phyloP scores from a whole-genome alignment of 345 rosid species.

The Linum lewisii region DNA sequence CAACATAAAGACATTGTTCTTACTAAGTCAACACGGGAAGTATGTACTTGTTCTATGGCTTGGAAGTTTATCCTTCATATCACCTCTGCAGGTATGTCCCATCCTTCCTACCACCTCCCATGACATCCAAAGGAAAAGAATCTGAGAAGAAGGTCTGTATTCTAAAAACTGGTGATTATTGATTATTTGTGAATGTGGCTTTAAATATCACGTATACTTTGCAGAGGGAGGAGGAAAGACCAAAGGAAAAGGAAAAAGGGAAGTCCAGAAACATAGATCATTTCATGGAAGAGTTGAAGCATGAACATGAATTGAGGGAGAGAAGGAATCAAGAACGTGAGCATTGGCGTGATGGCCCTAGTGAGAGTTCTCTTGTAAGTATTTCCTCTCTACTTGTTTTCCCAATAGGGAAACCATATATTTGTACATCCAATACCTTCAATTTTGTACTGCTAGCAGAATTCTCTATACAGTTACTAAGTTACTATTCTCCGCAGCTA shows the following conservation, averaged over 20 bases:
- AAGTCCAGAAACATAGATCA: constrained; percentile 86
- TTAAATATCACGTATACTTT: constrained; percentile 11
- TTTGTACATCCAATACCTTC: background rate
- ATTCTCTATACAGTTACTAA: constrained; percentile 10
- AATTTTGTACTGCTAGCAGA: background rate
- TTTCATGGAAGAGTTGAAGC: constrained; percentile 98
- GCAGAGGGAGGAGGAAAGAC: constrained; percentile 78
- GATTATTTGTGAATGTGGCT: constrained; percentile 8
- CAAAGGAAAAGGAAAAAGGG: constrained; percentile 76
- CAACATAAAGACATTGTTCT: background rate
- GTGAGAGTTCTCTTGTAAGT: constrained; percentile 64
- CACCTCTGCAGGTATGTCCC: constrained; percentile 90
- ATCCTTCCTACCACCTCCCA: constrained; percentile 93
- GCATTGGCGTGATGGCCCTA: constrained; percentile 55
- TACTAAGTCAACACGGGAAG: background rate
- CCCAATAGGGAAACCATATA: background rate
- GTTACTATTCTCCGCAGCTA: constrained; percentile 42
- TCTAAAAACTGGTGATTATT: background rate
- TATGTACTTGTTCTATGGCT: constrained; percentile 8
- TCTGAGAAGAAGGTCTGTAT: constrained; percentile 68
- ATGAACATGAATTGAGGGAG: constrained; percentile 95
- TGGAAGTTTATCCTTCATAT: constrained; percentile 35
- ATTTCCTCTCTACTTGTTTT: background rate
- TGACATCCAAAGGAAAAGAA: constrained; percentile 85
- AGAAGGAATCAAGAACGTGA: constrained; percentile 89